Base-by-base conservation (phyloP, 2,329 filamentous ascomycete genomes). In the Sporothrix phasma region DNA sequence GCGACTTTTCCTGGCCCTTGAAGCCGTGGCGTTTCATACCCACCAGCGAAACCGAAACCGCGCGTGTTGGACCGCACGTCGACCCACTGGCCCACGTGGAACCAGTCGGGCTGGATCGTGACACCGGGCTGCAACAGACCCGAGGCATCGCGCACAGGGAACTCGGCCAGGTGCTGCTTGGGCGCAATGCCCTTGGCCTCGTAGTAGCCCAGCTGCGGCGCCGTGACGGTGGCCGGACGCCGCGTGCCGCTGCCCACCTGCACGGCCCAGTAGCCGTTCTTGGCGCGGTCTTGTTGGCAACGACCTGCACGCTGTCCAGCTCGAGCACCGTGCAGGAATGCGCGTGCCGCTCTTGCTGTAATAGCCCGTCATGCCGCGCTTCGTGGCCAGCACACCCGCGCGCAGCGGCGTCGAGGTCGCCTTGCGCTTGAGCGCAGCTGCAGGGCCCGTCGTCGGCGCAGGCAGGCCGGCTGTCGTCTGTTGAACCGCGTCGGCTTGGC, bases 11-110 rank as follows among this genome's bases (percentile, higher is more conserved):
- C 79, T 99, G 94, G 71, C 94, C 94, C 34, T 80, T 76, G 76
- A 94, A 97, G 39, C 92, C 92, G 78, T 93, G 90, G 70, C 90
- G 84, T 85, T 99, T 99, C 94, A 99, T 99, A 69, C 90, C n/a
- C 94, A 83, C 94, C 94, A 10, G 89, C 90, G 74, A 97, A 99
- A 7, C 94, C 94, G 84, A 91, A 93, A 62, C 94, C 94, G 73
- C 90, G 85, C 70, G 86, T 88, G 72, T 88, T 85, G 58, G 86
- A 88, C 71, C 87, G 83, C 62, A 91, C 87, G 78, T 99, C 94
- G 66, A 99, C 88, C 76, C 86, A 95, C 77, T 97, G 92, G 19
- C 94, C 94, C 72, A 88, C 84, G 71, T 87, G 82, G 78, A 97
- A 97, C 89, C 94, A 96, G 72, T 90, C 87, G n/a, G 94, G 90